A percentile compares a stretch with the other conserved stretches of the same genome.
Conservation (phyloP, 1,284 basidiomycete species). For the Ganoderma lucidum region DNA sequence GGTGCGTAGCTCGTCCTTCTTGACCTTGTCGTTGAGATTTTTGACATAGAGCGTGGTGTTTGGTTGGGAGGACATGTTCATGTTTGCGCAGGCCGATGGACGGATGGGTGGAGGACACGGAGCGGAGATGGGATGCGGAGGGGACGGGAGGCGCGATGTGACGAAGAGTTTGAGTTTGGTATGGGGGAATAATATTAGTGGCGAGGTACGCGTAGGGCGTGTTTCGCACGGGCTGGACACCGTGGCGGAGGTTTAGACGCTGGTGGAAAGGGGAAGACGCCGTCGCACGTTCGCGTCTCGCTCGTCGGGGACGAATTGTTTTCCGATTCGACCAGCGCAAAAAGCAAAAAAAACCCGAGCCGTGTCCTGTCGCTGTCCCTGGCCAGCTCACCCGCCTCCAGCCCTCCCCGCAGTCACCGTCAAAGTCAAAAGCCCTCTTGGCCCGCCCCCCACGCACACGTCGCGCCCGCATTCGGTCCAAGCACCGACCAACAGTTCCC, state of each 20-base stretch:
- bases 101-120: neutral
- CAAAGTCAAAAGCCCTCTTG: neutral
- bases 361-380: slow-evolving; percentile 16
- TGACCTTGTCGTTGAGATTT: slow-evolving; percentile 94
- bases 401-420: neutral
- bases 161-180: slow-evolving; percentile 26
- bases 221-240: neutral
- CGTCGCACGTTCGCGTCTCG: slow-evolving; percentile 29
- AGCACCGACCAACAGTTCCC: slow-evolving; percentile 7
- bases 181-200: neutral
- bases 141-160: slow-evolving; percentile 10
- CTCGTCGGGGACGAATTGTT: slow-evolving; percentile 19
- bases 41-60: slow-evolving; percentile 94
- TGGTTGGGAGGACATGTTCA: slow-evolving; percentile 60
- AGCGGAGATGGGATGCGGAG: slow-evolving; percentile 9
- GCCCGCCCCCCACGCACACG: neutral
- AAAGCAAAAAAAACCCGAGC: slow-evolving; percentile 12
- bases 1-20: slow-evolving; percentile 88
- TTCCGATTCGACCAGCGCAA: slow-evolving; percentile 27
- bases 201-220: neutral
- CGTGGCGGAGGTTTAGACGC: slow-evolving; percentile 9
- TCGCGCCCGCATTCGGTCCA: neutral
- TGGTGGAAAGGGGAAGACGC: slow-evolving; percentile 12
- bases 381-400: slow-evolving; percentile 1
- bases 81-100: slow-evolving; percentile 19